A percentile compares a stretch with the other conserved stretches of the same genome.
Conservation (phyloP, 371 early-diverging fungal species). For the Apophysomyces trapeziformis region DNA sequence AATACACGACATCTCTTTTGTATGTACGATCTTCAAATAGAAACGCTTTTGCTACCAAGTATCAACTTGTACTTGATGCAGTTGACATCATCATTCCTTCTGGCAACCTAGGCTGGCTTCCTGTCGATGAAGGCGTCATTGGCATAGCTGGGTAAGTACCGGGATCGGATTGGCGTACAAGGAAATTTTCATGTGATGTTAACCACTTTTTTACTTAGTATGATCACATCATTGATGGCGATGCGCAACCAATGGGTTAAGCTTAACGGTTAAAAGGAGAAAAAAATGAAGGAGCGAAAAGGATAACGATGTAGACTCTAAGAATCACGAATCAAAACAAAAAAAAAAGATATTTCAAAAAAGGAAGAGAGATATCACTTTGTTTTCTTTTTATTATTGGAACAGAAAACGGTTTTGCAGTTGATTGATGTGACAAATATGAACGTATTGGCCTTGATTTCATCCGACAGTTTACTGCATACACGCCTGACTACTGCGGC, state of each 20-base stretch:
- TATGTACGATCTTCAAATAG: conserved; percentile 29
- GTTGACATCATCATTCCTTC: conserved; percentile 66
- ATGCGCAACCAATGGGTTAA: conserved; percentile 55
- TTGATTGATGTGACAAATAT: conserved; percentile 34
- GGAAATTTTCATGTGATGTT: no score
- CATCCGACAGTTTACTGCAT: conserved; percentile 16
- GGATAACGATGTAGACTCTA: neutral
- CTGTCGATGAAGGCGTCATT: conserved; percentile 63
- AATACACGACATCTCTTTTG: neutral
- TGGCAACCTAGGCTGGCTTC: conserved; percentile 54
- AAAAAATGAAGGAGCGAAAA: neutral
- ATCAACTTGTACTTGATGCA: conserved; percentile 60
- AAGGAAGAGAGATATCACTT: neutral
- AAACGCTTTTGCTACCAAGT: conserved; percentile 35
- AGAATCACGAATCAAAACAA: neutral
- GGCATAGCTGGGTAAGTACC: conserved; percentile 62
- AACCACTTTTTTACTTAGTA: conserved; percentile 27
- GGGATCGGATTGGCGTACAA: no score
- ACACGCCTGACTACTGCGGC: conserved; percentile 24
- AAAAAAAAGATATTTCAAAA: neutral
- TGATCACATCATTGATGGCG: conserved; percentile 54
- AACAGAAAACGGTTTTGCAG: neutral
- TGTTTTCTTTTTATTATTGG: neutral
- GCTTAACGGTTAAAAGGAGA: conserved; percentile 12
- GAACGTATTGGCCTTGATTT: conserved; percentile 24